Conservation (phyloP, 2,329 filamentous ascomycete genomes). For the Colletotrichum sp. region DNA sequence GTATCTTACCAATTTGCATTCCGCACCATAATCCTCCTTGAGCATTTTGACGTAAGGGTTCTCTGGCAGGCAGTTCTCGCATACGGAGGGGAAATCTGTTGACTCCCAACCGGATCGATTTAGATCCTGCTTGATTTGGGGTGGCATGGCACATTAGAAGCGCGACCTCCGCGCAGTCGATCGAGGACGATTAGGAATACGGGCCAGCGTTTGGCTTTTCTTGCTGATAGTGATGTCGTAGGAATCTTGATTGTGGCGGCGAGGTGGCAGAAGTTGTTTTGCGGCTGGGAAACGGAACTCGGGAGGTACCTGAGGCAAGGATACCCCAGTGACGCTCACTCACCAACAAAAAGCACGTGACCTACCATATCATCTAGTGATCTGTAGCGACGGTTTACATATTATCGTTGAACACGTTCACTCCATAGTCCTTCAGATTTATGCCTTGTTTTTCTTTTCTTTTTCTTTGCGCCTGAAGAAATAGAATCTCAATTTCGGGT, state of each 20-base stretch:
- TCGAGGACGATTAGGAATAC: neutral
- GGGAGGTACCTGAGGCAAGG: neutral
- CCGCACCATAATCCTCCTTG: slow-evolving; percentile 92
- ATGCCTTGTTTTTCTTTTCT: neutral
- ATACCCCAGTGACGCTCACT: neutral
- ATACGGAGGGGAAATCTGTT: slow-evolving; percentile 87
- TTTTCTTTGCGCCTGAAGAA: neutral
- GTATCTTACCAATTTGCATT: slow-evolving; percentile 69
- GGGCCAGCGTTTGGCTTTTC: neutral
- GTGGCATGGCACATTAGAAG: slow-evolving; percentile 65
- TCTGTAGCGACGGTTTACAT: neutral
- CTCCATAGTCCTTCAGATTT: neutral
- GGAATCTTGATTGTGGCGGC: neutral
- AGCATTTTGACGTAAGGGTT: slow-evolving; percentile 99
- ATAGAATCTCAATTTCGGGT: neutral
- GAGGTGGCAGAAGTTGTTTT: neutral
- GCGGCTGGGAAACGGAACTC: neutral
- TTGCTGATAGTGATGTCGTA: neutral
- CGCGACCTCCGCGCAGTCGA: neutral
- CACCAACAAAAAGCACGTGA: neutral
- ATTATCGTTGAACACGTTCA: neutral
- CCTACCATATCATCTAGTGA: neutral
- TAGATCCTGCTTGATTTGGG: slow-evolving; percentile 94
- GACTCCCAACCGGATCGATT: slow-evolving; percentile 97
- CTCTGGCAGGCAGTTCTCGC: slow-evolving; percentile 91